Evolutionary conservation across 2,329 filamentous ascomycete species (phyloP).

Genomic region (Cryphonectria naterciae): DNA sequence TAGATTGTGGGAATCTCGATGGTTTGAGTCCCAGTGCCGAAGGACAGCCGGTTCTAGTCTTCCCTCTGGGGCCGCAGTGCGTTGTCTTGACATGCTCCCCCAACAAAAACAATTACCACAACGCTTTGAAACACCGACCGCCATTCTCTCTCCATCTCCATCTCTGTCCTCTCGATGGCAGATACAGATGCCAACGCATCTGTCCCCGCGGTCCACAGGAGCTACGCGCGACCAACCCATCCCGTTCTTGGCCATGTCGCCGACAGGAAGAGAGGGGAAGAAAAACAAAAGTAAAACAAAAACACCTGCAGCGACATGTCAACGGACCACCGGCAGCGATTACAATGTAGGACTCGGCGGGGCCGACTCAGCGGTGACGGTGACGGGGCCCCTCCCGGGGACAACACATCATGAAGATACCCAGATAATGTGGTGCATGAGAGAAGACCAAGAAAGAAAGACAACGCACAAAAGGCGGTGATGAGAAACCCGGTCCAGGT

Average conservation of each 20-base stretch:
- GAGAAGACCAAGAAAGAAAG: not conserved
- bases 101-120: not conserved
- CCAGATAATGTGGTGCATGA: not conserved
- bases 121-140: not conserved
- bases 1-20: not conserved
- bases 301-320: not conserved
- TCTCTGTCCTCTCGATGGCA: not conserved
- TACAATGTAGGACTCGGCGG: constrained; percentile 11
- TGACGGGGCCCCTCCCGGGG: constrained; percentile 6
- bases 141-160: not conserved
- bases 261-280: not conserved
- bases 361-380: constrained; percentile 21
- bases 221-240: not conserved
- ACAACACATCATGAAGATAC: constrained; percentile 9
- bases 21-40: not conserved
- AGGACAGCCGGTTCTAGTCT: not conserved
- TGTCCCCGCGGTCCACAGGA: not conserved
- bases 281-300: not conserved
- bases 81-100: not conserved
- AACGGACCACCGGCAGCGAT: not conserved
- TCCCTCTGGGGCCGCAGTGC: not conserved
- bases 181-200: not conserved
- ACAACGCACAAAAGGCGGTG: constrained; percentile 12
- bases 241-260: not conserved
- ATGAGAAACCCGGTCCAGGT: constrained; percentile 19